Conservation (phyloP, 441 rosid species). For the Erodium texanum region DNA sequence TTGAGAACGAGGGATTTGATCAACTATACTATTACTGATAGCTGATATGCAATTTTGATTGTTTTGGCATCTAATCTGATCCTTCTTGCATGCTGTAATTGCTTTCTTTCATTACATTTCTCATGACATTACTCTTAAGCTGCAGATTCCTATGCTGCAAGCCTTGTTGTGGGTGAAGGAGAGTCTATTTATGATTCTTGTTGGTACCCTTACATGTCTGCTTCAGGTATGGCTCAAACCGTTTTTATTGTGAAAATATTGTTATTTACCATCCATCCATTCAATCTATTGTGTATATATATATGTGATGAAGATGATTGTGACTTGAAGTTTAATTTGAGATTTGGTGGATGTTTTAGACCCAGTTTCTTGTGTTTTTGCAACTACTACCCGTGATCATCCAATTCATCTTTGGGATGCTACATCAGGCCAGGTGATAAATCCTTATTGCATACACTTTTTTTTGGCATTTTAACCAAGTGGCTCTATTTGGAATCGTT, state of each 20-base stretch:
- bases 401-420: constrained; percentile 99
- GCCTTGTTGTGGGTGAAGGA: constrained; percentile 58
- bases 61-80: not conserved
- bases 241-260: not conserved
- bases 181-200: constrained; percentile 80
- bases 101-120: not conserved
- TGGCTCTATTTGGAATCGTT: constrained; percentile 7
- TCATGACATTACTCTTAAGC: constrained; percentile 8
- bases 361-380: constrained; percentile 78
- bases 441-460: not conserved
- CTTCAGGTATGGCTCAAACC: constrained; percentile 43
- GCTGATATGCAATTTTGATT: not conserved
- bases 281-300: not conserved
- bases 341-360: constrained; percentile 38
- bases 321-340: constrained; percentile 14
- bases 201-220: constrained; percentile 85
- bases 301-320: not conserved
- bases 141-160: constrained; percentile 66
- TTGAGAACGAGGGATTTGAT: not conserved
- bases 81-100: not conserved
- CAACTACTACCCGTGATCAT: constrained; percentile 79
- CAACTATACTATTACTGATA: not conserved
- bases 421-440: constrained; percentile 62
- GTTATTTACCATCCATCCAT: not conserved
- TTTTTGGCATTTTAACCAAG: not conserved